Conservation (phyloP, 495 filamentous ascomycete species). For the Wilcoxina mikolae region DNA sequence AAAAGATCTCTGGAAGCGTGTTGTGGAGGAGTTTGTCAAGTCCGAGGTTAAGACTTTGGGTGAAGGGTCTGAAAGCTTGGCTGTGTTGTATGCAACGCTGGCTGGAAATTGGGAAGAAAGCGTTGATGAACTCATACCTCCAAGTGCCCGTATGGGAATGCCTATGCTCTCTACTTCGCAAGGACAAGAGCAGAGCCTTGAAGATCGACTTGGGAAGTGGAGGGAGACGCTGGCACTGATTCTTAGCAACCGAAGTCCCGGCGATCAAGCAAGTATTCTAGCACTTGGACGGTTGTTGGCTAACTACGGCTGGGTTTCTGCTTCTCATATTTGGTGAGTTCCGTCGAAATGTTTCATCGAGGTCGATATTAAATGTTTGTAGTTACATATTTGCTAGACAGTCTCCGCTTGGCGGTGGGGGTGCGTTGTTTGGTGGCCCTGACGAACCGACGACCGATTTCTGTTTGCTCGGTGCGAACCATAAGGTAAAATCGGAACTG, state of each 20-base stretch:
- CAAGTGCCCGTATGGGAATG: slow-evolving; percentile 78
- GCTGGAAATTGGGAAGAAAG: slow-evolving; percentile 89
- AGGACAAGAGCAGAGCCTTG: slow-evolving; percentile 45
- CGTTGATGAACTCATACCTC: slow-evolving; percentile 90
- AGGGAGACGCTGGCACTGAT: slow-evolving; percentile 75
- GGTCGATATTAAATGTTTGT: background rate
- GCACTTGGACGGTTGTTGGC: slow-evolving; percentile 73
- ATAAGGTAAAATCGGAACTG: slow-evolving; percentile 46
- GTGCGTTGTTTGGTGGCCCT: slow-evolving; percentile 57
- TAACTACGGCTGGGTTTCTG: slow-evolving; percentile 74
- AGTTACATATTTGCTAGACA: slow-evolving; percentile 43
- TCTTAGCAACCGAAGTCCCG: slow-evolving; percentile 67
- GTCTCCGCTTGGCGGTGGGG: slow-evolving; percentile 31
- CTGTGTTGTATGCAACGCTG: slow-evolving; percentile 81
- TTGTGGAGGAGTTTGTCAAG: slow-evolving; percentile 83
- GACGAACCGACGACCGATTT: slow-evolving; percentile 71
- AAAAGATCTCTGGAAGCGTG: slow-evolving; percentile 63
- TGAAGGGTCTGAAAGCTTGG: slow-evolving; percentile 65
- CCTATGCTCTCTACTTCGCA: slow-evolving; percentile 42
- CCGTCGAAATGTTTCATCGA: background rate
- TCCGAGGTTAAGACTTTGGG: slow-evolving; percentile 72
- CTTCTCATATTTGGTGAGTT: slow-evolving; percentile 75
- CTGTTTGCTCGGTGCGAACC: slow-evolving; percentile 71
- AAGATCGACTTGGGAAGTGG: slow-evolving; percentile 84
- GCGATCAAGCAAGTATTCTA: slow-evolving; percentile 60